These are phyloP conservation scores for Ricinus communis DNA, from an alignment of 345 rosid species.

Conservation along the genomic window DNA sequence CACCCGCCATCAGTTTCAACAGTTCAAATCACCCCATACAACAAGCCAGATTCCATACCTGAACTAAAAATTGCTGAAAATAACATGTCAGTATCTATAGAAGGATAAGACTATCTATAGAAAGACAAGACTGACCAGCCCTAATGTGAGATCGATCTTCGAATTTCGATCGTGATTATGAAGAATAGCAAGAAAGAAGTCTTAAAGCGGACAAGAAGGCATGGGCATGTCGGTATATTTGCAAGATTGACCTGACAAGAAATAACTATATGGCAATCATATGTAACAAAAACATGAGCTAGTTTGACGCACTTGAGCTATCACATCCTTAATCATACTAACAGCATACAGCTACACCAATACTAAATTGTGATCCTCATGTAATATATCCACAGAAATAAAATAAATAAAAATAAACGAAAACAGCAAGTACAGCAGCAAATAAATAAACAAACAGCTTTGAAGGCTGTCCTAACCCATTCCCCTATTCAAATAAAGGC, in stretches of 20 bases:
- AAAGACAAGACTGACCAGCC: neutral
- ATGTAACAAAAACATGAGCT: neutral
- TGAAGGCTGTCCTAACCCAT: no score
- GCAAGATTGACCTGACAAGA: neutral
- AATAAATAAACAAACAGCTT: no score
- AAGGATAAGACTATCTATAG: neutral
- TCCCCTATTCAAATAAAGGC: no score
- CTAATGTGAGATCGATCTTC: neutral
- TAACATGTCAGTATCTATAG: neutral
- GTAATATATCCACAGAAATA: conserved; percentile 1
- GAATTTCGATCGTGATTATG: no score
- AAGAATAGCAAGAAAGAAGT: neutral
- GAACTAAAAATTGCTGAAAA: neutral
- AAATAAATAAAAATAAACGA: neutral
- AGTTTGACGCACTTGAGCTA: neutral
- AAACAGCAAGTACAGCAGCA: no score
- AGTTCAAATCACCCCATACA: neutral
- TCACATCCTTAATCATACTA: neutral
- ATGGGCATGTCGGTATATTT: neutral
- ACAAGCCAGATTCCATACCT: neutral
- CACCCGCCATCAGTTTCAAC: neutral
- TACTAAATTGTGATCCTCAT: neutral
- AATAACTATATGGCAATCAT: neutral
- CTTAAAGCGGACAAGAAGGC: neutral
- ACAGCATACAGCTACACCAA: neutral